These are phyloP conservation scores for Spergularia bocconei DNA, from an alignment of 148 eudicot genomes.

Conservation along the genomic window DNA sequence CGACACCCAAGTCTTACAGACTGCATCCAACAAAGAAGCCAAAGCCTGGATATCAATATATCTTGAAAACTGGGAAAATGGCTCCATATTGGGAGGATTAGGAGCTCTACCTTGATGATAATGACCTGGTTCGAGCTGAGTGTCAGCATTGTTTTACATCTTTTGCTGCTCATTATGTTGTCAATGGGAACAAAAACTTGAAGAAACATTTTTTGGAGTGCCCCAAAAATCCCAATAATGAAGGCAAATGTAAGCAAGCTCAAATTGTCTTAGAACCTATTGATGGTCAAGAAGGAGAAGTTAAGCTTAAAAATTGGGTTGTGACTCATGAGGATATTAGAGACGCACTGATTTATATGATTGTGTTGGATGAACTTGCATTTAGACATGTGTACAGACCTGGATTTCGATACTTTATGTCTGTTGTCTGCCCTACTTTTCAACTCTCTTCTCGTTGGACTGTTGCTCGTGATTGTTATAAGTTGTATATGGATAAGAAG, in stretches of 20 bases:
- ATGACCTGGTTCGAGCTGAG: background rate
- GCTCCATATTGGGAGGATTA: background rate
- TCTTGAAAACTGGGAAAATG: too few species aligned
- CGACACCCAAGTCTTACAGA: too few species aligned
- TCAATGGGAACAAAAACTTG: background rate
- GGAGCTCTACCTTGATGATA: background rate
- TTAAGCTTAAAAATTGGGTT: background rate
- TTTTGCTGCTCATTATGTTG: background rate
- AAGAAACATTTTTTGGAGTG: background rate
- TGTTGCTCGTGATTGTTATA: slow-evolving; percentile 18
- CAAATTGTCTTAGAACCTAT: background rate
- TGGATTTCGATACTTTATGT: slow-evolving; percentile 12
- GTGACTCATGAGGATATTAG: background rate
- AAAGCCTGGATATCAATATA: background rate
- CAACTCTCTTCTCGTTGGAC: slow-evolving; percentile 19
- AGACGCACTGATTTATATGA: background rate
- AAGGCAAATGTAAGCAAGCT: slow-evolving; percentile 6
- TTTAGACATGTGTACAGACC: slow-evolving; percentile 3
- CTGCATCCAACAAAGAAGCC: too few species aligned
- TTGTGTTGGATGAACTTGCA: slow-evolving; percentile 15
- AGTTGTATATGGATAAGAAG: slow-evolving; percentile 12
- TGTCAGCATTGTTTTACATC: too few species aligned
- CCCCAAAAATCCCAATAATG: background rate
- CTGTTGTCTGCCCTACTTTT: slow-evolving; percentile 17
- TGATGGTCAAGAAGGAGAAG: background rate